Base-by-base conservation (phyloP, 805 yeast genomes). In the Saccharomyces paradoxus region DNA sequence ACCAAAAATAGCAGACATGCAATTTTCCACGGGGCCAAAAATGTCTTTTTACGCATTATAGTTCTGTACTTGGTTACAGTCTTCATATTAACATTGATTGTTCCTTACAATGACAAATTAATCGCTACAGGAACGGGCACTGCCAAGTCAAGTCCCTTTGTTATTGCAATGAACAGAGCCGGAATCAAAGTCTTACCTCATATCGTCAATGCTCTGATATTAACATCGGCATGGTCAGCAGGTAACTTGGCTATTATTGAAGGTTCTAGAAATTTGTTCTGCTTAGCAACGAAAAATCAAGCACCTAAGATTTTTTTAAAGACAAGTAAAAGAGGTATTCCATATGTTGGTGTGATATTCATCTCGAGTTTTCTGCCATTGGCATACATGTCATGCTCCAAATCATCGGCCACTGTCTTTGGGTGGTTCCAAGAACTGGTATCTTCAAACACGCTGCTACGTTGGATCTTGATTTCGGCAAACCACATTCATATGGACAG, bases 21-120 rank as follows among this genome's bases (percentile, higher is more conserved):
- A 22, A 76, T 81, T 58, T 81, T 81, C 9, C 77, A 74, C 59
- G 83, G 82, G 21, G 77, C 81, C 59, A 76, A 71, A 51, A 73
- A 81, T 58, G 78, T 83, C 50, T 73, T 82, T 51, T 79, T 76
- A 69, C 80, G 82, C 68, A 77, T 83, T 63, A 75, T 71, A 60
- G 66, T 71, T 13, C 80, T 82, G 60, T 83, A 82, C 74, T 60
- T 81, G 52, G 68, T 75, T 29, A 76, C 83, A 41, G 77, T 78
- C 50, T 75, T 81, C 57, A 72, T 53, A 76, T 81, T 74, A 74
- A 82, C 63, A 86, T 81, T 53, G 77, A 83, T 21, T 76, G 78
- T 55, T 74, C 73, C 54, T 81, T 81, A 63, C 41, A 65, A 41
- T 71, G 75, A 49, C 57, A 74, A 32, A 27, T 69, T 53, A 76